A percentile compares a stretch with the other conserved stretches of the same genome.
Conservation (phyloP, 2,329 filamentous ascomycete species). For the Pseudocercospora crystallina region DNA sequence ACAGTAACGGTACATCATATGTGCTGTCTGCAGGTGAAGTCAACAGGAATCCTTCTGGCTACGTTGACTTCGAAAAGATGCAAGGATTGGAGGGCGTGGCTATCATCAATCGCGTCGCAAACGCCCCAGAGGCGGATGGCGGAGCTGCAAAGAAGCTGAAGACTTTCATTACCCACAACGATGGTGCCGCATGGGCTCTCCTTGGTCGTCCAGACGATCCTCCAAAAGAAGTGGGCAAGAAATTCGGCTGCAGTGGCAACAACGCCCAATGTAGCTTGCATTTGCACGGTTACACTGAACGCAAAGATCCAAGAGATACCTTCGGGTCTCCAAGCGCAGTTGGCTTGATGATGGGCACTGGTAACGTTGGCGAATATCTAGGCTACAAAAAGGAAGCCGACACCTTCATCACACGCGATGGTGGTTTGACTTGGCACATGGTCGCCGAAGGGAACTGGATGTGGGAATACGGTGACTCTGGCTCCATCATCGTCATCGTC, state of each 20-base stretch:
- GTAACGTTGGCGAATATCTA: constrained; percentile 80
- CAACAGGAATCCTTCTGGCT: constrained; percentile 74
- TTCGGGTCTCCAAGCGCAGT: constrained; percentile 87
- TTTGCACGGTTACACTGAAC: constrained; percentile 93
- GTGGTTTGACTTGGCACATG: constrained; percentile 82
- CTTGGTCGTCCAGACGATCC: constrained; percentile 68
- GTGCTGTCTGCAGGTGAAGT: constrained; percentile 78
- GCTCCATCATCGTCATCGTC: constrained; percentile 86
- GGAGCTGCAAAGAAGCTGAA: constrained; percentile 75
- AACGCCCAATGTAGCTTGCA: constrained; percentile 77
- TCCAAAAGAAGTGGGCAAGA: constrained; percentile 64
- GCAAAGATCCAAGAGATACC: constrained; percentile 75
- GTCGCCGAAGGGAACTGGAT: constrained; percentile 85
- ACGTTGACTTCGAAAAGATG: constrained; percentile 96
- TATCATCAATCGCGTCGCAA: constrained; percentile 81
- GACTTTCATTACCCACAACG: constrained; percentile 93
- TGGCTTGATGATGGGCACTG: constrained; percentile 85
- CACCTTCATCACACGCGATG: constrained; percentile 88
- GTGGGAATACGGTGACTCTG: constrained; percentile 95
- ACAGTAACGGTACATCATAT: constrained; percentile 96
- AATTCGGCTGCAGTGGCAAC: constrained; percentile 61
- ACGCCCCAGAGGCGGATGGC: constrained; percentile 62
- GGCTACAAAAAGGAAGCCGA: constrained; percentile 69
- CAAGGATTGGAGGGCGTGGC: constrained; percentile 86
- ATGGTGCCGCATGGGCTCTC: constrained; percentile 82